Conservation (phyloP, 1,284 basidiomycete genomes). For the Erythrobasidium hasegawianum region DNA sequence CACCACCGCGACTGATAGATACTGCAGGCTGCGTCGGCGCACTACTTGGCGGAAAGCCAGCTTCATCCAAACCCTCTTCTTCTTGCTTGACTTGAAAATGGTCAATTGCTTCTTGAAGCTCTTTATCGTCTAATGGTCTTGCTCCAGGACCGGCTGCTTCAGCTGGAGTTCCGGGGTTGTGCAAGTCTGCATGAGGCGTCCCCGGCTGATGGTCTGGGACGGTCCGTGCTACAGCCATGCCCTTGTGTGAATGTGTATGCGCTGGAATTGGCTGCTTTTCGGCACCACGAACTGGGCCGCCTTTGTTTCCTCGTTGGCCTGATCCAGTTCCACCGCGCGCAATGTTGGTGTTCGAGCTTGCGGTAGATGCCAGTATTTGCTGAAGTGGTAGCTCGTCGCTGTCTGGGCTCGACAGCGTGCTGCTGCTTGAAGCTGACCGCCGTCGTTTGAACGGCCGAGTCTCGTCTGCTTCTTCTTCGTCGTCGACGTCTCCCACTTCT, state of each 20-base stretch:
- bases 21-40: neutral
- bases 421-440: neutral
- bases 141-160: slow-evolving; percentile 10
- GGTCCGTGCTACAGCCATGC: slow-evolving; percentile 16
- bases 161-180: slow-evolving; percentile 14
- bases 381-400: slow-evolving; percentile 8
- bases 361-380: neutral
- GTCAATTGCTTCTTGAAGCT: slow-evolving; percentile 28
- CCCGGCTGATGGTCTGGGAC: slow-evolving; percentile 34
- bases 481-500: neutral
- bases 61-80: slow-evolving; percentile 26
- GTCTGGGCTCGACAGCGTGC: slow-evolving; percentile 1
- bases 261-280: too few relatives aligned
- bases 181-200: slow-evolving; percentile 31
- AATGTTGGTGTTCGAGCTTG: slow-evolving; percentile 1
- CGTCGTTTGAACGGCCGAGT: neutral
- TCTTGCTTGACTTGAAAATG: slow-evolving; percentile 23
- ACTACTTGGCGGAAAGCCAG: neutral
- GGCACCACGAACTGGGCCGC: neutral
- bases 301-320: neutral
- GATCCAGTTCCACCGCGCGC: neutral
- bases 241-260: slow-evolving; percentile 8
- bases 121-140: slow-evolving; percentile 16
- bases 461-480: neutral
- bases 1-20: neutral